phyloP scores from a whole-genome alignment of 1,284 basidiomycete genomes.

The Tilletia walkeri region DNA sequence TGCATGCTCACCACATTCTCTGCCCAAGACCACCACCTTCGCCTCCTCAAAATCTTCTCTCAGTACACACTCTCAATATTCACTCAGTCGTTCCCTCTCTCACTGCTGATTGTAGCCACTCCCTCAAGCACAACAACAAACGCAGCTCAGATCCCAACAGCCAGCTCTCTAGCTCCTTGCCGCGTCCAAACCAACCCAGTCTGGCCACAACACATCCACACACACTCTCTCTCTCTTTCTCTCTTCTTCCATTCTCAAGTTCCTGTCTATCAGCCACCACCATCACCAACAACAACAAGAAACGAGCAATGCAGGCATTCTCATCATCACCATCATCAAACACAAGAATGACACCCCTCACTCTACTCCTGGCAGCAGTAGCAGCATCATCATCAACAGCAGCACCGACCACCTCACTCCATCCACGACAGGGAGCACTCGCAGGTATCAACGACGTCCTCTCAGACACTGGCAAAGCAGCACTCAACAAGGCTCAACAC shows the following conservation, averaged over 20 bases:
- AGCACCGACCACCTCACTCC: neutral
- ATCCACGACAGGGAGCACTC: neutral
- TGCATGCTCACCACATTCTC: too few species aligned
- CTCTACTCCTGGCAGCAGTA: neutral
- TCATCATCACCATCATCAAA: neutral
- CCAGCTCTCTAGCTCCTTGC: too few species aligned
- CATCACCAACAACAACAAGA: neutral
- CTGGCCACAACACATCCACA: neutral
- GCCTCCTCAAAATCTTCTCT: too few species aligned
- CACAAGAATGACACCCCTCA: neutral
- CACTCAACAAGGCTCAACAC: neutral
- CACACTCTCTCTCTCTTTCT: conserved; percentile 1
- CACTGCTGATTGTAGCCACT: too few species aligned
- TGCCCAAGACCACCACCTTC: too few species aligned
- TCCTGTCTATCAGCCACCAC: neutral
- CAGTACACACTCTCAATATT: too few species aligned
- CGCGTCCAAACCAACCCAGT: neutral
- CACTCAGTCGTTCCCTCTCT: too few species aligned
- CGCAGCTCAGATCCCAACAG: too few species aligned
- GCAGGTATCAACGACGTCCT: conserved; percentile 5
- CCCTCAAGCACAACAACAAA: too few species aligned
- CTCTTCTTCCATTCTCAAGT: neutral
- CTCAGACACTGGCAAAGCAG: neutral
- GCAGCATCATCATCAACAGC: neutral
- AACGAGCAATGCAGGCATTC: too few species aligned